Evolutionary conservation across 2,329 filamentous ascomycete genomes (phyloP), one percentile per base, ranked within the genome.

Genomic region (Exophiala alcalophila): DNA sequence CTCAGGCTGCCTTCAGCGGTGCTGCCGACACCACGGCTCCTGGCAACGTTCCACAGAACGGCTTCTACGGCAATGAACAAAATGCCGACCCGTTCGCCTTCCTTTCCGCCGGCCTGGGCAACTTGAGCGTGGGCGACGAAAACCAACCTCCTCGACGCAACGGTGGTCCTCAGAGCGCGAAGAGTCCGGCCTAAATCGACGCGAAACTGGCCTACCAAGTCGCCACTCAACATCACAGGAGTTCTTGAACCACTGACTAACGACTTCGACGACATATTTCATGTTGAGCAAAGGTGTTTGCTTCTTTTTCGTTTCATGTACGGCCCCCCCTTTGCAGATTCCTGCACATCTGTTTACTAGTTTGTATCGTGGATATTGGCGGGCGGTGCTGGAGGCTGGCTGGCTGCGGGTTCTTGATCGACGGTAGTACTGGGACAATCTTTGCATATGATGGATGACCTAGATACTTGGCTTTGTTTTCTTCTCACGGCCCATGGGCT

Each of bases 1-100:
- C 91, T 11, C 91, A 97, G 70, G 89, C 89, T 48, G 91, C 92
- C 18, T 98, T 98, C 73, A 86, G 87, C 62, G 86, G 86, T 27
- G 89, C 87, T 26, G 83, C 83, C 57, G 91, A 92, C 56, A 86
- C 86, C 42, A 83, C 84, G 14, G 23, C 39, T 15, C 81, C 83
- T 11, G 86, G 85, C 30, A 83, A 83, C 48, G 86, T 84, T 27
- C 81, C 83, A 23, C 81, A 84, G 28, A 87, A 86, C 68, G 85
- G 83, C 59, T 86, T 84, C 59, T 84, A 83, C 61, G 63, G 64
- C 36, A 66, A 64, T 39, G 72, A 79, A 30, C 69, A 68, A n/a
- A 65, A 70, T 26, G 70, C 67, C 41, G 80, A 83, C 57, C 78
- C 79, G 5, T 82, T 83, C 64, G 77, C 77, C 15, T 83, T 83